Percentiles rank a stretch among this genome's conserved stretches.
phyloP scores from a whole-genome alignment of 345 rosid species.

The Arabidopsis arenosa region DNA sequence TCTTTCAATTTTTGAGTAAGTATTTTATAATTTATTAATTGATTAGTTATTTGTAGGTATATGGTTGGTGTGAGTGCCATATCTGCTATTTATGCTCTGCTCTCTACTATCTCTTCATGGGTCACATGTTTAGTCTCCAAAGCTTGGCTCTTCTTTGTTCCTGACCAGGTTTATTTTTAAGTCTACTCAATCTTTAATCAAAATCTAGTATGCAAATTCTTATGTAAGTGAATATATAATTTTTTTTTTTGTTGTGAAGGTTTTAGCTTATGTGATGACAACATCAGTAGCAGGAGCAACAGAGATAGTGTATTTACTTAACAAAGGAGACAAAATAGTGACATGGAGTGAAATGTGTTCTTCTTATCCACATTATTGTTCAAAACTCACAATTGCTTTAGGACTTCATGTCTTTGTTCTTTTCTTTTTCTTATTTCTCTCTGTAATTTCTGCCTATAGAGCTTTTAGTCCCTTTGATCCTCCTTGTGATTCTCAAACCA shows the following conservation, averaged over 20 bases:
- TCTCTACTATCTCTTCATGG: constrained; percentile 63
- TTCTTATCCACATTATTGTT: constrained; percentile 67
- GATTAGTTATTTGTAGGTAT: constrained; percentile 53
- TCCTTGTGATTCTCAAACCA: constrained; percentile 49
- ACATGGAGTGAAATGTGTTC: constrained; percentile 90
- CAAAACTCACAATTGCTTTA: constrained; percentile 59
- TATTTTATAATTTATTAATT: not conserved
- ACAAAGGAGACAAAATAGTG: constrained; percentile 66
- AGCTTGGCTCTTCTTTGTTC: constrained; percentile 84
- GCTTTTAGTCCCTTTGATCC: constrained; percentile 70
- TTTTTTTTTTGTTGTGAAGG: constrained; percentile 50
- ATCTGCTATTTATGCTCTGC: constrained; percentile 69
- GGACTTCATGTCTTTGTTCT: constrained; percentile 67
- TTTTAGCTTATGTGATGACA: constrained; percentile 73
- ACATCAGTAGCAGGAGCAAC: constrained; percentile 77
- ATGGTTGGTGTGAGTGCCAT: constrained; percentile 72
- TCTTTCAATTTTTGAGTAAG: not conserved
- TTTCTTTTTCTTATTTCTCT: constrained; percentile 61
- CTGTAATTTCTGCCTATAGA: constrained; percentile 80
- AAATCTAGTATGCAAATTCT: not conserved
- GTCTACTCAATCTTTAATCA: not conserved
- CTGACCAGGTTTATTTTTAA: constrained; percentile 73
- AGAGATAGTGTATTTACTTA: constrained; percentile 66
- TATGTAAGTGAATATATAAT: not conserved
- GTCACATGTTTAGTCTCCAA: constrained; percentile 57